Conservation (phyloP, 352 stramenopile species). For the Phytopythium aichiense region DNA sequence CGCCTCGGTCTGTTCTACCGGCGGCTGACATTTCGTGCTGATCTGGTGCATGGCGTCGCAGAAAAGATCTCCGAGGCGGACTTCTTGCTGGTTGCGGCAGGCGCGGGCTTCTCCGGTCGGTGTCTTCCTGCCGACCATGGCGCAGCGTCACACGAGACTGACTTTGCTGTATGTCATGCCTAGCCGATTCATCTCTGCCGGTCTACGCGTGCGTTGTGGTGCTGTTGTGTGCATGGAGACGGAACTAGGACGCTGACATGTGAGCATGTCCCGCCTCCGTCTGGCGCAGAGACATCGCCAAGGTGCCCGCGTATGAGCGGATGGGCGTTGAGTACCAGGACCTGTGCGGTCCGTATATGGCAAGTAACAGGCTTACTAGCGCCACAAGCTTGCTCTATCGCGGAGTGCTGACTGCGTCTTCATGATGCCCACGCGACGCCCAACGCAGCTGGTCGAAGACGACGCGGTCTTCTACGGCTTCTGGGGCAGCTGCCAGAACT, state of each 20-base stretch:
- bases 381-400: background rate
- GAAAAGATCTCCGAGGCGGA: constrained; percentile 71
- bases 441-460: constrained; percentile 58
- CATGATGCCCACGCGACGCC: background rate
- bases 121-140: background rate
- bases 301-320: constrained; percentile 73
- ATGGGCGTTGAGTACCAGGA: constrained; percentile 87
- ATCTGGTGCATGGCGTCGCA: constrained; percentile 11
- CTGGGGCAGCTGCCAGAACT: constrained; percentile 87
- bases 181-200: constrained; percentile 80
- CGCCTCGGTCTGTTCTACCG: background rate
- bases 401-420: background rate
- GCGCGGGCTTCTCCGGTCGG: constrained; percentile 85
- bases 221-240: background rate
- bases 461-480: constrained; percentile 89
- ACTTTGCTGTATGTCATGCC: background rate
- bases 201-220: constrained; percentile 75
- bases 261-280: background rate
- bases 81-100: constrained; percentile 83
- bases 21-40: background rate
- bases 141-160: background rate
- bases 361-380: constrained; percentile 9
- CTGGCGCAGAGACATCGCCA: constrained; percentile 70
- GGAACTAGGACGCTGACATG: background rate
- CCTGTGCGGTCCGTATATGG: constrained; percentile 84